phyloP scores from a whole-genome alignment of 306 rosid genomes.

The Leucaena leucocephala region DNA sequence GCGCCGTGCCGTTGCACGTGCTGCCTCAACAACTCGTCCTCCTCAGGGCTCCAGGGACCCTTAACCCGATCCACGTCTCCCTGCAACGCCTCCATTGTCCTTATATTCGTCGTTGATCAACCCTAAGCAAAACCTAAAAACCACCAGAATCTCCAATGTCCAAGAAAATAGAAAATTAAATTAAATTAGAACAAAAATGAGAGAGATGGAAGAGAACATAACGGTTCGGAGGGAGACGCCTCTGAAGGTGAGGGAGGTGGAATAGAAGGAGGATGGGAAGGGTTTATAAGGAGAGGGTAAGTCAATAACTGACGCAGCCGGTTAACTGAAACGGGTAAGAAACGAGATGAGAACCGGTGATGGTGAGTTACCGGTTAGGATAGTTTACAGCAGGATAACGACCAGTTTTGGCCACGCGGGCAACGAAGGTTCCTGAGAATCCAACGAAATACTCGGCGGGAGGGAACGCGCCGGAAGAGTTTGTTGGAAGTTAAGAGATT shows the following conservation, averaged over 20 bases:
- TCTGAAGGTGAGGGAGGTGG: background rate
- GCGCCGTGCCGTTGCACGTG: conserved; percentile 49
- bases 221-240: background rate
- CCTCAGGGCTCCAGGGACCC: conserved; percentile 68
- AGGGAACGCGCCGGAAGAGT: background rate
- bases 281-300: conserved; percentile 46
- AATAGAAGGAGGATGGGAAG: background rate
- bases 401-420: conserved; percentile 48
- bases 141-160: background rate
- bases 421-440: conserved; percentile 33
- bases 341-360: conserved; percentile 42
- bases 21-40: conserved; percentile 48
- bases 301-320: conserved; percentile 50
- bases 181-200: background rate
- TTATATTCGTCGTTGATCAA: background rate
- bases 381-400: conserved; percentile 45
- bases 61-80: conserved; percentile 48
- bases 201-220: background rate
- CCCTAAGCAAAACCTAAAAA: conserved; percentile 11
- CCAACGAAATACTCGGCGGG: conserved; percentile 38
- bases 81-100: conserved; percentile 36
- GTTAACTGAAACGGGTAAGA: conserved; percentile 46
- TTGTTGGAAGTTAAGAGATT: background rate
- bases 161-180: background rate
- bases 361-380: conserved; percentile 38